Evolutionary conservation across 2,329 filamentous ascomycete species (phyloP), one percentile per base, ranked within the genome.

Genomic region (Tolypocladium ophioglossoides): DNA sequence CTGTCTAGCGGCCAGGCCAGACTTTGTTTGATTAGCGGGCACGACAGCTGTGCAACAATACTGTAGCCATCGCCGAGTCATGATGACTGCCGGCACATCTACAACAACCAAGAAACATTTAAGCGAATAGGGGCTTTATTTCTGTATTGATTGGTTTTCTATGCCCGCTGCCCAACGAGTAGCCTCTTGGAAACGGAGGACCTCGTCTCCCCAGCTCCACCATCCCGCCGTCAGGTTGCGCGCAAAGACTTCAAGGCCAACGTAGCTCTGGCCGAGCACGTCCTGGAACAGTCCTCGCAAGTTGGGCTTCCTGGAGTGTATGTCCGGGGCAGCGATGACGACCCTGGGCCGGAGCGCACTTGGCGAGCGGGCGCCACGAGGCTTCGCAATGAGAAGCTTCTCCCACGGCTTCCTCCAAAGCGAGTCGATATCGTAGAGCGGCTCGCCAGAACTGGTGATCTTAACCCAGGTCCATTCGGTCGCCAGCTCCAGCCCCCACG

Each of bases 391-490:
- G 16, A 92, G 69, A 27, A 91, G 68, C 50, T 85, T 75, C 68
- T 94, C 89, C 77, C 88, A 92, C 0, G 89, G 87, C 68, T 85
- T 90, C 58, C 87, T 78, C 84, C 84, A 88, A 2, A 68, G 57
- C 4, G 80, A 80, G 35, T 84, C 77, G 2, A 88, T 54, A 35
- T 77, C 68, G 55, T 79, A 80, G 32, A 91, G 74, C 0, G 86
- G 84, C 64, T 86, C 81, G 0, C 88, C 88, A 0, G 66, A 59
- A 0, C 68, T 67, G 0, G 88, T 89, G 12, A 86, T 77, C 67
- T 94, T 94, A 50, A 91, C 67, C 88, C 88, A 94, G 2, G 83
- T 76, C 87, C 88, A 92, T 64, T 91, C 86, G 50, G 84, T 80
- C 0, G 81, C 73, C 12, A 82, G 64, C 52, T 84, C 76, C 0